Conservation (phyloP, 108 stramenopile species). For the Cyclotella choctawhatcheeana region DNA sequence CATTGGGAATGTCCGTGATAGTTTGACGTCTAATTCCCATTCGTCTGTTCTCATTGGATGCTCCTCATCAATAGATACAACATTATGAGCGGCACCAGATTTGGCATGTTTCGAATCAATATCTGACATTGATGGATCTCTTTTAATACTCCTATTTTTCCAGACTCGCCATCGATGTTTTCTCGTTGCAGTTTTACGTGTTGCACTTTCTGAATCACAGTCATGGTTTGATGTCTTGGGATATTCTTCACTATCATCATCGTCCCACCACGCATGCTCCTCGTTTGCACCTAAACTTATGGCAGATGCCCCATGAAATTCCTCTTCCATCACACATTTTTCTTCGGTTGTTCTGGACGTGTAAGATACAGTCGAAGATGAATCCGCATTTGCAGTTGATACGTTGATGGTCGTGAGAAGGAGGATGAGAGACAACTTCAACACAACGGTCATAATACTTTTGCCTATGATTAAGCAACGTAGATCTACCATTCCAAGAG, state of each 20-base stretch:
- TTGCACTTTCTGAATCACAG: neutral
- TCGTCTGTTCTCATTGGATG: conserved; percentile 57
- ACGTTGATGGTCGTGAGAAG: neutral
- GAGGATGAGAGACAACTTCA: no score
- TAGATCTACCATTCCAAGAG: no score
- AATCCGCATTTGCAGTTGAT: conserved; percentile 13
- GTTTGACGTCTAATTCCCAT: conserved; percentile 47
- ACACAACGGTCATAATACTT: no score
- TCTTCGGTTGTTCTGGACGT: conserved; percentile 25
- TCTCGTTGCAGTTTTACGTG: neutral
- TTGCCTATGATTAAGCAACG: no score
- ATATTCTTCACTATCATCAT: conserved; percentile 29
- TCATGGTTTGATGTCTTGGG: no score
- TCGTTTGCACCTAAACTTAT: neutral
- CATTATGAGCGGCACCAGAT: neutral
- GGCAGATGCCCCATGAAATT: conserved; percentile 35
- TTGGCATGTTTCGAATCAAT: neutral
- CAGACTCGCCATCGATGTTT: conserved; percentile 16
- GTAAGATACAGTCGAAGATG: conserved; percentile 8
- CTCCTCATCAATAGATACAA: conserved; percentile 24
- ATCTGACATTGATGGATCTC: neutral
- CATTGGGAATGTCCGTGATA: conserved; percentile 33
- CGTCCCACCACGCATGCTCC: conserved; percentile 27
- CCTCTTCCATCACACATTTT: conserved; percentile 39
- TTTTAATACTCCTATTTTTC: conserved; percentile 10